Evolutionary conservation across 768 basidiomycete genomes (phyloP), one percentile per base, ranked within the genome.

Genomic region (Fomitopsis serialis): DNA sequence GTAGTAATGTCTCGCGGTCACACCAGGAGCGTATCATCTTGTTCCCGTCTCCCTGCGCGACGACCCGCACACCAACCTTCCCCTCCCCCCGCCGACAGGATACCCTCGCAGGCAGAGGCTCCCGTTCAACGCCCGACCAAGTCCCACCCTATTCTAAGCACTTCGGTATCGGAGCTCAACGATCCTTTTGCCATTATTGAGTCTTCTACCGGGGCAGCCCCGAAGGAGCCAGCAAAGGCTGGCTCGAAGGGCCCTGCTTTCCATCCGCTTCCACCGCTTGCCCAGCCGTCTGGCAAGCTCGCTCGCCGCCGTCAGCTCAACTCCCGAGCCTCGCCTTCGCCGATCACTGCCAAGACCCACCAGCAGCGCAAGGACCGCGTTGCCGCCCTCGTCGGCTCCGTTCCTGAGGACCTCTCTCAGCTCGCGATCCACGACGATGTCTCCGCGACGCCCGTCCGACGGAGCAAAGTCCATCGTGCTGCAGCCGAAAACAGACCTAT

Each of bases 61-160:
- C 78, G 78, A 72, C 69, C 75, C 72, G 60, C 71, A 66, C 84
- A 84, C 55, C 85, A 85, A 64, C 78, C 82, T 21, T 87, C 86
- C 37, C 84, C 84, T 17, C 80, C 80, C 32, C 68, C 76, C 42
- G 63, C 69, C 45, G 54, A 67, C 42, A 53, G 57, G 57, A 60
- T 65, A 65, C 64, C 82, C 79, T 80, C 81, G 78, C 84, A 85
- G 79, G 83, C 77, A 80, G 85, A 85, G 80, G 78, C 55, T 43
- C 29, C 61, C 23, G 32, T 50, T 12, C 45, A 45, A 40, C 46
- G 48, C 37, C 42, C 50, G 27, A 54, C 58, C 12, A 53, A 63
- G 60, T 44, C 48, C 55, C 29, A 54, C 50, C 56, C 57, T 55
- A 52, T 50, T 58, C 45, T 22, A 53, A 50, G 58, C 29, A 48